These are phyloP conservation scores for Penicillium fuscoglaucum DNA, from an alignment of 2,329 filamentous ascomycete species.

Conservation along the genomic window DNA sequence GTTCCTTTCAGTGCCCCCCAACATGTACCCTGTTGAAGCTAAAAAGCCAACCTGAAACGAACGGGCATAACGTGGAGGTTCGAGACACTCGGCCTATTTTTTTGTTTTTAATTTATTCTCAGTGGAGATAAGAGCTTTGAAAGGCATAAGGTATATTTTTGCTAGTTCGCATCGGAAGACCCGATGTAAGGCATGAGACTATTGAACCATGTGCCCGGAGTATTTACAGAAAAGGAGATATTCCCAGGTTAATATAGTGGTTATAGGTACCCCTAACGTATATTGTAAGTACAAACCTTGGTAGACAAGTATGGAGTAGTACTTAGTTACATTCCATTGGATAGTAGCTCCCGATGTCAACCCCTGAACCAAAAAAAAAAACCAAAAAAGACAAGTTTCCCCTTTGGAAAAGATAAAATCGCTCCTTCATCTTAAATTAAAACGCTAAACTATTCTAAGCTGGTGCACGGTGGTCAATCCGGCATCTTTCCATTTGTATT, in stretches of 20 bases:
- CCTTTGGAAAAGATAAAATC: constrained; percentile 3
- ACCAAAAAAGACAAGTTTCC: not conserved
- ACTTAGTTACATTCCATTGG: too few species aligned
- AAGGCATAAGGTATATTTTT: not conserved
- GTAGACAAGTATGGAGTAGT: not conserved
- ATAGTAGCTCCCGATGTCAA: not conserved
- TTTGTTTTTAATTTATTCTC: not conserved
- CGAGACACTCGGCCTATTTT: not conserved
- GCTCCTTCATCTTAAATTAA: constrained; percentile 27
- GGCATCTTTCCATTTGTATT: constrained; percentile 2
- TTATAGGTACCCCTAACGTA: not conserved
- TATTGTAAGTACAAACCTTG: not conserved
- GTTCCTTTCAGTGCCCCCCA: not conserved
- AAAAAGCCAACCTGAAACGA: constrained; percentile 16
- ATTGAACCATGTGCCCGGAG: constrained; percentile 12
- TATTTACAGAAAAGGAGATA: not conserved
- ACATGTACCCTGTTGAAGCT: not conserved
- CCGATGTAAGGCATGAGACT: not conserved
- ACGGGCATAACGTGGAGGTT: constrained; percentile 1
- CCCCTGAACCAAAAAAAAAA: constrained; percentile 5
- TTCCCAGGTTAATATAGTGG: too few species aligned
- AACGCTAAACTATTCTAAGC: constrained; percentile 21
- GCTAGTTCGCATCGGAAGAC: not conserved
- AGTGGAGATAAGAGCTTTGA: not conserved
- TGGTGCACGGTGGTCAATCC: constrained; percentile 22